Percentiles rank a stretch among this genome's conserved stretches.
These are phyloP conservation scores for Pestalotiopsis fici DNA, from an alignment of 2,329 filamentous ascomycete species.

Conservation along the genomic window DNA sequence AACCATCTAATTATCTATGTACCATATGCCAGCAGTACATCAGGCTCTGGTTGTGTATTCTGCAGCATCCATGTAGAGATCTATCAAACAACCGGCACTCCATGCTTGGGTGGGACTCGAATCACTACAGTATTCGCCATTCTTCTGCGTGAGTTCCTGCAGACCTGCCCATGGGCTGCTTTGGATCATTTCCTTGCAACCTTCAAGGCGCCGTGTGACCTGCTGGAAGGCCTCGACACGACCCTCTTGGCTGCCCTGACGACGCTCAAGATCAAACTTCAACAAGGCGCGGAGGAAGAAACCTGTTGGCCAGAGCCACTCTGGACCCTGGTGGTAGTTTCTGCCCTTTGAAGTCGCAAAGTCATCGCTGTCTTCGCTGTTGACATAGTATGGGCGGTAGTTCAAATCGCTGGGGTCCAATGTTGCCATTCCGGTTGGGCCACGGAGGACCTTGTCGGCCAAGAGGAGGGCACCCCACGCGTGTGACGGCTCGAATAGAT, in stretches of 20 bases:
- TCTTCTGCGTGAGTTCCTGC: slow-evolving; percentile 90
- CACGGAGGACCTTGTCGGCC: slow-evolving; percentile 77
- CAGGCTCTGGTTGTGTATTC: slow-evolving; percentile 31
- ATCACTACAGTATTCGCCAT: slow-evolving; percentile 80
- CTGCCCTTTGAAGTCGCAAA: slow-evolving; percentile 91
- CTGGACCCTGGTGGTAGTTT: slow-evolving; percentile 97
- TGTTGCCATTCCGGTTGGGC: slow-evolving; percentile 92
- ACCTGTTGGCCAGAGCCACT: slow-evolving; percentile 97
- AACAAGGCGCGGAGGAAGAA: slow-evolving; percentile 92
- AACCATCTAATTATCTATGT: background rate
- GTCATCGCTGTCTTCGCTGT: slow-evolving; percentile 88
- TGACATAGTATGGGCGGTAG: slow-evolving; percentile 93
- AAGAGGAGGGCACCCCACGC: slow-evolving; percentile 79
- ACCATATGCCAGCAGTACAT: background rate
- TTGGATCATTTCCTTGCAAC: slow-evolving; percentile 82
- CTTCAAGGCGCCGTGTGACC: slow-evolving; percentile 78
- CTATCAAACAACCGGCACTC: slow-evolving; percentile 92
- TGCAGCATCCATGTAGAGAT: slow-evolving; percentile 90
- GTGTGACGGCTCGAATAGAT: slow-evolving; percentile 78
- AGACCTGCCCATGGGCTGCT: slow-evolving; percentile 86
- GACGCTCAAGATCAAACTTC: slow-evolving; percentile 81
- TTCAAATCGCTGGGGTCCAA: slow-evolving; percentile 90
- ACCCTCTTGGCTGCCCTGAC: slow-evolving; percentile 58
- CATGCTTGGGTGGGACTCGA: slow-evolving; percentile 95
- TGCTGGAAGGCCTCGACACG: slow-evolving; percentile 91